Conservation (phyloP, 192 early-diverging fungal species). For the Hyaloraphidium curvatum region DNA sequence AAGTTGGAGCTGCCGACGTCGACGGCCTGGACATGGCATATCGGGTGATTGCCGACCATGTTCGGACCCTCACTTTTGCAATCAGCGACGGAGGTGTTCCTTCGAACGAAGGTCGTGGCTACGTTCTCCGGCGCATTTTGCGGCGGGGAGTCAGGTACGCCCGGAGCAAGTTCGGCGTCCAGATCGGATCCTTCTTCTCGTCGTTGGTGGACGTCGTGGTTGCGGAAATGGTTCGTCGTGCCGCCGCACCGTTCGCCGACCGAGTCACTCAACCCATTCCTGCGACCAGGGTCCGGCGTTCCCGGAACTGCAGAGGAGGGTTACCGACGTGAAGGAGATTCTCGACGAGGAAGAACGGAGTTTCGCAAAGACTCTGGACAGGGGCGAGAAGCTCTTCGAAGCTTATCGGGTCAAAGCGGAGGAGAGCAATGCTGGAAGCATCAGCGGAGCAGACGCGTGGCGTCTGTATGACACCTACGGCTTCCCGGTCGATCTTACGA, state of each 20-base stretch:
- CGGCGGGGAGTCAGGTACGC: conserved; percentile 87
- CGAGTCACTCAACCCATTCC: not conserved
- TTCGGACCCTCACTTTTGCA: conserved; percentile 87
- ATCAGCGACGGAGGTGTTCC: conserved; percentile 93
- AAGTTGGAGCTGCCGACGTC: conserved; percentile 69
- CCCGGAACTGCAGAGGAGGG: conserved; percentile 64
- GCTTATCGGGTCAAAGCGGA: conserved; percentile 32
- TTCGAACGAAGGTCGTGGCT: conserved; percentile 94
- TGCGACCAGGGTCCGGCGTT: conserved; percentile 51
- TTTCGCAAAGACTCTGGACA: conserved; percentile 91
- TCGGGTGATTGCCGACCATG: conserved; percentile 93
- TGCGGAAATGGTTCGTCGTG: conserved; percentile 55
- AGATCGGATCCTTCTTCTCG: conserved; percentile 86
- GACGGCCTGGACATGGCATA: conserved; percentile 97
- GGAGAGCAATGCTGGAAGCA: not conserved
- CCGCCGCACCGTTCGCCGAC: not conserved
- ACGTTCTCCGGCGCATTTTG: conserved; percentile 89
- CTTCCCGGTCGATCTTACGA: conserved; percentile 94
- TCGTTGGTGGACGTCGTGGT: conserved; percentile 80
- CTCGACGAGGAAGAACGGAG: conserved; percentile 88
- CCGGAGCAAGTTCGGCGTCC: conserved; percentile 72
- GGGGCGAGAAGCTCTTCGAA: conserved; percentile 88
- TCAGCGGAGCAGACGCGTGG: conserved; percentile 78
- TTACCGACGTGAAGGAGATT: conserved; percentile 79
- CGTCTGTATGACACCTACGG: conserved; percentile 97